Base-by-base conservation (phyloP, 805 yeast species). In the Wickerhamia fluorescens region DNA sequence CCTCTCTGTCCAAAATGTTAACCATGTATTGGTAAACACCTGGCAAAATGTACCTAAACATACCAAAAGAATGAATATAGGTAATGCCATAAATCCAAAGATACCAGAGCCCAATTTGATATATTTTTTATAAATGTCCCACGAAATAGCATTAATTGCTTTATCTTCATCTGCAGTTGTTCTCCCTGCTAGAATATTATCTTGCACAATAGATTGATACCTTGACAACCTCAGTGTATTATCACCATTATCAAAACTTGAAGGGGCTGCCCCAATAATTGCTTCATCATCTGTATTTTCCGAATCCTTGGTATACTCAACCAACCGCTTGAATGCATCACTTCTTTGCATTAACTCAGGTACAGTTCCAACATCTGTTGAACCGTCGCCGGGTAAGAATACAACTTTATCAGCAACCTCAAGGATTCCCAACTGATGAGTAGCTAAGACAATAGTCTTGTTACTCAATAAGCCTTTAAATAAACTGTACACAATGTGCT, bases 261-360 rank as follows among this genome's bases (percentile, higher is more conserved):
- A 24, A 11, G 33, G 29, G 45, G 32, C 56, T 63, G 27, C 47
- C 40, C 12, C 33, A 34, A 16, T 36, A 40, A 16, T 49, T 47
- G 4, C 41, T 49, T 48, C 49, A 12, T 58, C 52, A 31, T 62
- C 39, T 11, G 27, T 29, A 51, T 51, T 35, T 10, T 34, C 34
- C 11, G 33, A 29, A 9, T 49, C 55, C 19, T 41, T 33, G 33
- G 66, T 56, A 41, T 55, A 73, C 24, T 70, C 66, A 57, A 78
- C 62, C 41, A 79, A 58, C 9, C 66, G 61, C 13, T 53, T 55
- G 44, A 83, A 78, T 6, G 61, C 66, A 3, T 42, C 28, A 38
- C 71, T 77, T 33, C 56, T 45, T 5, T 23, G 27, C 12, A 36
- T 36, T 32, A 63, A 53, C 30, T 61, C 59, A 4, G 44, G 36